Evolutionary conservation across 768 basidiomycete species (phyloP).

Genomic region (Lactarius evosmus): DNA sequence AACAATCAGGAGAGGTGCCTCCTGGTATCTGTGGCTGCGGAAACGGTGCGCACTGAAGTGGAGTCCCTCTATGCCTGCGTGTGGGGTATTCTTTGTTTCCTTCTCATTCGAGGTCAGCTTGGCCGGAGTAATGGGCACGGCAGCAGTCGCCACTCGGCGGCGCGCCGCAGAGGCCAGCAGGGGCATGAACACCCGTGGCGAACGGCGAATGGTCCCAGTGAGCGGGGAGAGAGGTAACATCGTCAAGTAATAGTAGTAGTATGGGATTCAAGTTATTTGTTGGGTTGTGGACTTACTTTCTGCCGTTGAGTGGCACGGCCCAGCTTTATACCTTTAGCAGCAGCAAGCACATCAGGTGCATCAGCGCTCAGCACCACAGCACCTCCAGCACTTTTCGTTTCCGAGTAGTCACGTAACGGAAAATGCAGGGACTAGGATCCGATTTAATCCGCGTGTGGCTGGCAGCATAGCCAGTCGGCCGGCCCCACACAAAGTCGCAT

Average conservation of each 20-base stretch:
- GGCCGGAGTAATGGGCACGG: background rate
- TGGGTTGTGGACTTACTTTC: background rate
- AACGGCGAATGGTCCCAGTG: background rate
- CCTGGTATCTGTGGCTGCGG: too few species aligned
- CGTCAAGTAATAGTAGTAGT: background rate
- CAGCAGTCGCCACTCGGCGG: slow-evolving; percentile 6
- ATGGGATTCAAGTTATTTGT: background rate
- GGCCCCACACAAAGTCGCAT: background rate
- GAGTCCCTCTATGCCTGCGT: slow-evolving; percentile 13
- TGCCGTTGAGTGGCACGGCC: background rate
- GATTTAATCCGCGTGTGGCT: background rate
- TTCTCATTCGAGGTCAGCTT: slow-evolving; percentile 7
- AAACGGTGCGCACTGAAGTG: slow-evolving; percentile 8
- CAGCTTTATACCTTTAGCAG: background rate
- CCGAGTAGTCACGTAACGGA: background rate
- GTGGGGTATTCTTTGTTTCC: background rate
- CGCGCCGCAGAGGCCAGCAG: background rate
- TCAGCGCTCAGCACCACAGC: background rate
- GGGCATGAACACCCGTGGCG: slow-evolving; percentile 2
- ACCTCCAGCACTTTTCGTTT: too few species aligned
- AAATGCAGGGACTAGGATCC: background rate
- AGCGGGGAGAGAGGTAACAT: slow-evolving; percentile 3
- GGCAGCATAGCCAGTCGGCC: too few species aligned
- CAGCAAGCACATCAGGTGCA: too few species aligned
- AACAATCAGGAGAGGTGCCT: background rate